Base-by-base conservation (phyloP, 805 yeast species). In the Brettanomyces naardenensis region DNA sequence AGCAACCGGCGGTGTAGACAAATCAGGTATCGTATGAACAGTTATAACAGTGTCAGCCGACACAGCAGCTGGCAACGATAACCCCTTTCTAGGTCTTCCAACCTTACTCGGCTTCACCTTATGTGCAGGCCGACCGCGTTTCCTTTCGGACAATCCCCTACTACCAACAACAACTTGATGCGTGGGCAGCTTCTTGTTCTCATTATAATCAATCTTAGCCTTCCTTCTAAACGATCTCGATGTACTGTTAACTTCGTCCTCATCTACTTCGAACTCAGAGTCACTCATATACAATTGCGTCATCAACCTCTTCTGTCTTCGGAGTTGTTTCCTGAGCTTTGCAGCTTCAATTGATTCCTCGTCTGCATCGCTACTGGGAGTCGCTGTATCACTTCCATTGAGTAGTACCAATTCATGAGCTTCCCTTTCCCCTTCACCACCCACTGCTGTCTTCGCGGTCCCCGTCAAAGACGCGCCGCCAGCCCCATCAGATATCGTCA, bases 201-300 rank as follows among this genome's bases (percentile, higher is more conserved):
- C 58, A 34, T 47, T 52, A 38, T 53, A 53, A 39, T 53, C 49
- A 5, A 53, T 45, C 18, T 43, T 46, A 14, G 48, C 43, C 31
- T 42, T 39, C 18, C 39, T 44, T 20, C 56, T 41, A 13, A 39
- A 43, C 7, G 45, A 32, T 31, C 57, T 42, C n/a, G 37, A 41
- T 5, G 40, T 35, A 11, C 44, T 36, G 4, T 45, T 35, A 7
- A 44, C 27, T 4, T 40, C 35, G 4, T 44, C 46, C 21, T 35
- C 37, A 27, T 44, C 44, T 13, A 44, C 38, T 13, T 46, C 52
- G 26, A 42, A 37, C 36, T 49, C 52, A 6, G 52, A 49, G 37
- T 52, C 57, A 20, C 51, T 44, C 38, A 51, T 47, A 33, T 49
- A 49, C 17, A 52, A 35, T 15, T 51, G 48, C n/a, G 42, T 38